phyloP scores from a whole-genome alignment of 805 yeast genomes.

The Starmerella cellae region DNA sequence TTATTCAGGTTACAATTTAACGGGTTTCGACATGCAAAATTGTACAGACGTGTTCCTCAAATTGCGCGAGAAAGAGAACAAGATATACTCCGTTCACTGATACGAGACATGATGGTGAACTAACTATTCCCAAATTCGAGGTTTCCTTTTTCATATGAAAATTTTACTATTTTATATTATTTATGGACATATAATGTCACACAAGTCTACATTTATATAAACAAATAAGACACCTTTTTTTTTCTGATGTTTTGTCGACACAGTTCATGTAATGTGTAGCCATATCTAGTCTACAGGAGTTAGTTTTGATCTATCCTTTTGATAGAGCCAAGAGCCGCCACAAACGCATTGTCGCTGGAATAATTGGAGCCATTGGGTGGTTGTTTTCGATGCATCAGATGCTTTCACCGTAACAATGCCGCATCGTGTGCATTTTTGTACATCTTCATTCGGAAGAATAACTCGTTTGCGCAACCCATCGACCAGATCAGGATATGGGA shows the following conservation, averaged over 20 bases:
- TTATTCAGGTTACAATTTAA: constrained; percentile 10
- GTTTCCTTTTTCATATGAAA: neutral
- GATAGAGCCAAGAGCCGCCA: constrained; percentile 51
- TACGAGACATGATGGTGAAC: no score
- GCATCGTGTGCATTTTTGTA: constrained; percentile 42
- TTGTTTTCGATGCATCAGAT: constrained; percentile 28
- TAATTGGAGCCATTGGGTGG: constrained; percentile 42
- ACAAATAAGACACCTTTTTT: no score
- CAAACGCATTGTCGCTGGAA: constrained; percentile 66
- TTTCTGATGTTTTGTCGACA: no score
- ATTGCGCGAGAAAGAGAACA: constrained; percentile 17
- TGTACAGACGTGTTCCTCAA: constrained; percentile 18
- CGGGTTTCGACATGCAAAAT: constrained; percentile 17
- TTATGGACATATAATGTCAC: no score
- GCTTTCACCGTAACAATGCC: constrained; percentile 35
- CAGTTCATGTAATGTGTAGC: no score
- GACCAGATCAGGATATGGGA: constrained; percentile 9
- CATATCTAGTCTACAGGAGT: neutral
- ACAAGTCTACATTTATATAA: no score
- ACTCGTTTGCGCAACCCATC: constrained; percentile 30
- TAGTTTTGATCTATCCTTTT: neutral
- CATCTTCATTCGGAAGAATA: constrained; percentile 28
- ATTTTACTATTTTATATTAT: no score
- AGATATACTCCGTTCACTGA: neutral
- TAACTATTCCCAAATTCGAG: neutral